Evolutionary conservation across 164 flowering plant genomes (phyloP).

Genomic region (Piper longum): DNA sequence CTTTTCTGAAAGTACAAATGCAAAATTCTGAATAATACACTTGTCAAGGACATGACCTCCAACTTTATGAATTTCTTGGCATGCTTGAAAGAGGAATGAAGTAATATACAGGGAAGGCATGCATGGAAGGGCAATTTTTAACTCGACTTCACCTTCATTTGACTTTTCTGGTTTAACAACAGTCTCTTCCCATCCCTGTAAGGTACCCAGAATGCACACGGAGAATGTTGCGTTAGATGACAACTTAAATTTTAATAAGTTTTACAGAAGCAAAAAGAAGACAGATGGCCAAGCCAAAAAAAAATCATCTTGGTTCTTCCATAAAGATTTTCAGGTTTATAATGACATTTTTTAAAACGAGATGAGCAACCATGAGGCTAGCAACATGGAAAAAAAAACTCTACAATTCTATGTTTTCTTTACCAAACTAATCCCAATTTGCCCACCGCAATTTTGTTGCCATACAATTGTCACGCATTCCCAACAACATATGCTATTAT

Average conservation of each 20-base stretch:
- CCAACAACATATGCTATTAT: no score
- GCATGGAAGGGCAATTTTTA: slow-evolving; percentile 87
- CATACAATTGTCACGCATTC: no score
- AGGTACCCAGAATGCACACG: slow-evolving; percentile 2
- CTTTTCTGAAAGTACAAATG: slow-evolving; percentile 54
- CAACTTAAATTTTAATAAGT: no score
- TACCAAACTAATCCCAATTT: background rate
- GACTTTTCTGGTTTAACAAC: slow-evolving; percentile 68
- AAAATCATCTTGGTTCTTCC: background rate
- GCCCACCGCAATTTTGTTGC: background rate
- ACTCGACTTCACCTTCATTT: slow-evolving; percentile 45
- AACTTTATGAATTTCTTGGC: slow-evolving; percentile 82
- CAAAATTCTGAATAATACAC: slow-evolving; percentile 59
- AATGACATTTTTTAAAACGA: background rate
- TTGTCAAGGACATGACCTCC: slow-evolving; percentile 97
- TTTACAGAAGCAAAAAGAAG: background rate
- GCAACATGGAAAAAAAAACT: background rate
- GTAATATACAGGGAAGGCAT: slow-evolving; percentile 79
- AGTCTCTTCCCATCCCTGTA: slow-evolving; percentile 95
- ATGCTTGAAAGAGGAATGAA: slow-evolving; percentile 69
- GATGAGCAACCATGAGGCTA: background rate
- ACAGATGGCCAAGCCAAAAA: no score
- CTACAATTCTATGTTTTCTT: background rate
- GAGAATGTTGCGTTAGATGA: background rate
- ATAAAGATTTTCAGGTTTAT: no score